A percentile compares a stretch with the other conserved stretches of the same genome.
These are phyloP conservation scores for Rhizophora apiculata DNA, from an alignment of 345 rosid species.

Conservation along the genomic window DNA sequence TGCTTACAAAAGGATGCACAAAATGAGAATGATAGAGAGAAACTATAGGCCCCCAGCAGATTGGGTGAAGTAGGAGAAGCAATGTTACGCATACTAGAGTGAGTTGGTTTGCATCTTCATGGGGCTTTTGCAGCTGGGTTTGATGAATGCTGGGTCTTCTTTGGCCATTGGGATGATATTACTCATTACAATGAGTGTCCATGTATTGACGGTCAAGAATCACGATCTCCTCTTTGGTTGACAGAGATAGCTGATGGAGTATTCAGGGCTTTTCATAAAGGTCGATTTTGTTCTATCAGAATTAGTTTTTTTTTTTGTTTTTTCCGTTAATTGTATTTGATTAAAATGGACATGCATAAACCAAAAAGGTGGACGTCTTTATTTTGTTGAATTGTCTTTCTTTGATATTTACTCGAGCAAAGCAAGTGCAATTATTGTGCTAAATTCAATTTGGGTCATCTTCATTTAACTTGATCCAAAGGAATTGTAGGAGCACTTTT, in stretches of 20 bases:
- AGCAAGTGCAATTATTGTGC: too few relatives aligned
- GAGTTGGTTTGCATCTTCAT: slow-evolving; percentile 11
- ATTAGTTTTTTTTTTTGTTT: too few relatives aligned
- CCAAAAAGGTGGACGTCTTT: too few relatives aligned
- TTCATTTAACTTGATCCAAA: too few relatives aligned
- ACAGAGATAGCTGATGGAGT: slow-evolving; percentile 5
- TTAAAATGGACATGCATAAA: too few relatives aligned
- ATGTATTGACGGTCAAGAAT: slow-evolving; percentile 1
- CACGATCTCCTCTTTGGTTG: neutral
- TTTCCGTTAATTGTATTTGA: neutral
- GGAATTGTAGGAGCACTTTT: too few relatives aligned
- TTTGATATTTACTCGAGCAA: too few relatives aligned
- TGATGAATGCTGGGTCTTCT: slow-evolving; percentile 21
- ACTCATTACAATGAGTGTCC: slow-evolving; percentile 5
- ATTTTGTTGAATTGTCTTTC: too few relatives aligned
- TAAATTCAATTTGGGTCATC: too few relatives aligned
- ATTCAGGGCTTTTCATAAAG: neutral
- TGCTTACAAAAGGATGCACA: slow-evolving; percentile 17
- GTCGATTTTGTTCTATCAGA: neutral
- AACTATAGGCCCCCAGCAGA: slow-evolving; percentile 18
- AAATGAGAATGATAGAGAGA: slow-evolving; percentile 19
- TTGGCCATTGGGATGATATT: slow-evolving; percentile 9
- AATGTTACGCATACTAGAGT: slow-evolving; percentile 6
- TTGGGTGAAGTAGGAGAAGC: slow-evolving; percentile 25
- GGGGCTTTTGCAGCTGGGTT: slow-evolving; percentile 8